Evolutionary conservation across 2,329 filamentous ascomycete genomes (phyloP).

Genomic region (Venturia oleaginea): DNA sequence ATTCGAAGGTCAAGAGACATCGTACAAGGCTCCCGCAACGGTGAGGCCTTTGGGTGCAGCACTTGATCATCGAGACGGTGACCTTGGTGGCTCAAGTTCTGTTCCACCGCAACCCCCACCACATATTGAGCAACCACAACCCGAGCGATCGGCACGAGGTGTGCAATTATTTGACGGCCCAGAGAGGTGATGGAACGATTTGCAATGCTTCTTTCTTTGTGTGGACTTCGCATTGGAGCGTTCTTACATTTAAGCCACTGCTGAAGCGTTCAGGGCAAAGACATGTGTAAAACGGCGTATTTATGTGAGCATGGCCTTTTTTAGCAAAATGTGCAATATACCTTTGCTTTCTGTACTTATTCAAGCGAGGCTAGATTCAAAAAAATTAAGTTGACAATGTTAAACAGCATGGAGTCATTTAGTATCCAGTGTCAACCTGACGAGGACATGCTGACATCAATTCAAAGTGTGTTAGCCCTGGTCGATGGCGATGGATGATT

Average conservation of each 20-base stretch:
- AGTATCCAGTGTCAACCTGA: no score
- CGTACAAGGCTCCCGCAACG: neutral
- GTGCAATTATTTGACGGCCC: conserved; percentile 7
- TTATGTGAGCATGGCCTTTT: neutral
- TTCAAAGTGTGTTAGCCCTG: no score
- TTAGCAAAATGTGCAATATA: neutral
- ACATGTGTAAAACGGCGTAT: neutral
- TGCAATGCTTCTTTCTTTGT: neutral
- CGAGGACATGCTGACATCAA: no score
- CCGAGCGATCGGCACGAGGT: neutral
- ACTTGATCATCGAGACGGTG: neutral
- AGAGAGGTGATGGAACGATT: neutral
- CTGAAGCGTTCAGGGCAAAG: neutral
- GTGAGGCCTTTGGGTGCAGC: neutral
- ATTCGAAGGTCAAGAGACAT: conserved; percentile 5
- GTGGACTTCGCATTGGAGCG: neutral
- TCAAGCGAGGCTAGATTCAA: neutral
- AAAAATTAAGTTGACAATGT: neutral
- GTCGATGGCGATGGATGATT: no score
- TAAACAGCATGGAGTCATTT: neutral
- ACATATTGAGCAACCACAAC: conserved; percentile 1
- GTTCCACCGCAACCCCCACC: neutral
- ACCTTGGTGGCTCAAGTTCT: neutral
- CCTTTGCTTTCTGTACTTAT: neutral
- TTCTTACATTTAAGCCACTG: neutral